Evolutionary conservation across 306 rosid genomes (phyloP), one percentile per base, ranked within the genome.

Genomic region (Crotalaria pallida): DNA sequence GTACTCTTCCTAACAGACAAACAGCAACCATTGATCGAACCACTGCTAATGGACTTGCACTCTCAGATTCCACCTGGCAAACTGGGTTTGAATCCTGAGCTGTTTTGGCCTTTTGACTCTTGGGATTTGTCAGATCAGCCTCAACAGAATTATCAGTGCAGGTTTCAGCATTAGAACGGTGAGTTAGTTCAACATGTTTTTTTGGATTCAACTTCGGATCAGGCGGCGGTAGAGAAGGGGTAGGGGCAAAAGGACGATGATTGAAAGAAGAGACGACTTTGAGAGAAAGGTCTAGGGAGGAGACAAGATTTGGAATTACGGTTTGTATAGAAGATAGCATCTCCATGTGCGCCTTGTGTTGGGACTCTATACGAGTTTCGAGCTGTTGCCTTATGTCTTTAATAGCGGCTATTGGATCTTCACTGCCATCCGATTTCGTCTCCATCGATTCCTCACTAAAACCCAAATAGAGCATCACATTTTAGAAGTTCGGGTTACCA

Each of bases 21-120:
- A 89, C 89, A 16, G 97, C 92, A 24, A 95, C 89, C 96, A 95
- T 71, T 10, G 99, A 88, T 51, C 97, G 81, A 24, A 95, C 92
- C 74, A 89, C 79, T 2, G 84, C 69, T 8, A 89, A 79, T 0
- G 91, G 96, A 72, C 71, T 94, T 24, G 77, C 84, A 57, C 69
- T 81, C 53, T 90, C 89, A 33, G 69, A 59, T 6, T 83, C 79
- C 17, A 33, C 31, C 43, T 31, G 79, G 23, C 45, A 58, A 61
- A 23, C 53, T 6, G 74, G 47, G 19, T 80, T 71, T 33, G 81
- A 27, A 38, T 57, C 82, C 15, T 59, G 9, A 21, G 69, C 44
- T 2, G 68, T 36, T 9, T 75, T 70, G 2, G 63, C 56, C 52
- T 70, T 87, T 53, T 65, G 85, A 65, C 59, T 72, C n/a, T 21